Conservation (phyloP, 2,329 filamentous ascomycete genomes). For the Triangularia setosa region DNA sequence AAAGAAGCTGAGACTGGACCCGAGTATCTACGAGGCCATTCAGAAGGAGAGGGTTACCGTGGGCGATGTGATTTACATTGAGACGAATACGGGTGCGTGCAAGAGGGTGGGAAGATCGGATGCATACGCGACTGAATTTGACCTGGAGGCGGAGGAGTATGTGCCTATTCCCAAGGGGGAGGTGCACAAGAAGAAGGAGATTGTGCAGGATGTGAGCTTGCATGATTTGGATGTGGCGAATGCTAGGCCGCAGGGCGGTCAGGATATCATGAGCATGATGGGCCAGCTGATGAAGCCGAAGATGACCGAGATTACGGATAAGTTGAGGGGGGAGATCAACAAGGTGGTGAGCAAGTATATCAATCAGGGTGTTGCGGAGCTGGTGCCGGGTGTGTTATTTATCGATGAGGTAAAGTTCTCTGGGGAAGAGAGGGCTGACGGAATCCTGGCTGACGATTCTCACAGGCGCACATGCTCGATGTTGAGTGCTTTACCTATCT, state of each 20-base stretch:
- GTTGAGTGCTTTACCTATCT: slow-evolving; percentile 99
- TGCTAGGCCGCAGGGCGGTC: slow-evolving; percentile 87
- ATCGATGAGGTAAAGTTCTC: slow-evolving; percentile 78
- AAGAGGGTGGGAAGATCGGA: slow-evolving; percentile 95
- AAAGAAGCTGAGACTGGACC: slow-evolving; percentile 95
- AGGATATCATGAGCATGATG: slow-evolving; percentile 99
- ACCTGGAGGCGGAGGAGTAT: slow-evolving; percentile 97
- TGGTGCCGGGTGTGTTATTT: slow-evolving; percentile 96
- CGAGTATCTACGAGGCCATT: slow-evolving; percentile 98
- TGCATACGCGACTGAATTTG: slow-evolving; percentile 96
- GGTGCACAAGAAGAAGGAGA: slow-evolving; percentile 99
- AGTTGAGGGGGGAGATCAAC: slow-evolving; percentile 93
- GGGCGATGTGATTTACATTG: slow-evolving; percentile 97
- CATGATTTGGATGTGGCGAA: slow-evolving; percentile 97
- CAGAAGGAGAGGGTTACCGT: slow-evolving; percentile 96
- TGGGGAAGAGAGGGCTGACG: background rate
- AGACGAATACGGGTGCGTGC: slow-evolving; percentile 96
- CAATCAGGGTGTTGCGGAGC: slow-evolving; percentile 93
- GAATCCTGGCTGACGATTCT: background rate
- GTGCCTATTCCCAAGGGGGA: slow-evolving; percentile 98
- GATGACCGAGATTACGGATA: slow-evolving; percentile 99
- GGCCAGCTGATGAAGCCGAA: slow-evolving; percentile 99
- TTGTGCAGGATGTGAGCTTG: slow-evolving; percentile 95
- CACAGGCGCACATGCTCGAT: slow-evolving; percentile 96
- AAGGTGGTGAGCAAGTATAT: slow-evolving; percentile 99